Evolutionary conservation across 345 rosid species (phyloP).

Genomic region (Rhodamnia argentea): DNA sequence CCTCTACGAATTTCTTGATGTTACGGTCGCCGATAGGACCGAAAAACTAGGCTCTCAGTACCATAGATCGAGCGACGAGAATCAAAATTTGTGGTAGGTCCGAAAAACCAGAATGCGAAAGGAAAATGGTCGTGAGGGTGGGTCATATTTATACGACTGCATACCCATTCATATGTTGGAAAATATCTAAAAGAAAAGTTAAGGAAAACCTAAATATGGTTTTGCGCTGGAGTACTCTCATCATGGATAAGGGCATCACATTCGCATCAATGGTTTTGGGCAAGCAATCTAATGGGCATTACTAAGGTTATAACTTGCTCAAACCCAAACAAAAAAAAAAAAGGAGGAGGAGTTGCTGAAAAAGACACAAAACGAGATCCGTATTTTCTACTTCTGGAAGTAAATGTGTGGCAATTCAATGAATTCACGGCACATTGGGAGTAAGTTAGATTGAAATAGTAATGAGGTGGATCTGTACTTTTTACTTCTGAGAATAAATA

Average conservation of each 20-base stretch:
- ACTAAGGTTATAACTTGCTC: not conserved
- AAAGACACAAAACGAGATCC: too few relatives aligned
- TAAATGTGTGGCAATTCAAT: too few relatives aligned
- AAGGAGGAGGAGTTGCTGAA: too few relatives aligned
- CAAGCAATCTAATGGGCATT: not conserved
- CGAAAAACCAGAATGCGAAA: too few relatives aligned
- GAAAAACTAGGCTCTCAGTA: slow-evolving; percentile 88
- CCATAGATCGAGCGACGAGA: slow-evolving; percentile 90
- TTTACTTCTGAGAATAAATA: too few relatives aligned
- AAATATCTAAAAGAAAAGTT: not conserved
- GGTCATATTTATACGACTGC: not conserved
- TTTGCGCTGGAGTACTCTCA: not conserved
- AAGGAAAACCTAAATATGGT: too few relatives aligned
- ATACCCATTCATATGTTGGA: not conserved
- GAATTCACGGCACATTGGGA: too few relatives aligned
- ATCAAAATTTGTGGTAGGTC: too few relatives aligned
- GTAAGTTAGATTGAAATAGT: too few relatives aligned
- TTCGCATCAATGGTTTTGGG: slow-evolving; percentile 23
- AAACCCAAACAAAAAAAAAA: not conserved
- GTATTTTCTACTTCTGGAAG: too few relatives aligned
- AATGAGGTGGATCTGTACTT: too few relatives aligned
- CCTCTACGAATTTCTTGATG: not conserved
- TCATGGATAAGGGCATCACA: not conserved
- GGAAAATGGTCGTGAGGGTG: too few relatives aligned
- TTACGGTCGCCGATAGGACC: slow-evolving; percentile 10